phyloP scores from a whole-genome alignment of 495 filamentous ascomycete genomes.

The Extremus antarcticus region DNA sequence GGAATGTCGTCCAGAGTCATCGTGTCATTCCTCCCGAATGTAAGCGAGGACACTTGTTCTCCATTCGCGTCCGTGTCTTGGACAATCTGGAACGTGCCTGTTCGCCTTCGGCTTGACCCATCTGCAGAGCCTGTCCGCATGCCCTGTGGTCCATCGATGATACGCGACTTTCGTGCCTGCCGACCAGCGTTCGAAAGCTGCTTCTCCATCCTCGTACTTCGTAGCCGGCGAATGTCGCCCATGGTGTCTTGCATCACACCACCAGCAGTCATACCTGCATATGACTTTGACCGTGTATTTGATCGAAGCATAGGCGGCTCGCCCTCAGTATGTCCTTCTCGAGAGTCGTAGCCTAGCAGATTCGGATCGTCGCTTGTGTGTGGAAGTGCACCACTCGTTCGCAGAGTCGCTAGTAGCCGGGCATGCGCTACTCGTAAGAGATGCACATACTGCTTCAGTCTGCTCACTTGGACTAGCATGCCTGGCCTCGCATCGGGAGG shows the following conservation, averaged over 20 bases:
- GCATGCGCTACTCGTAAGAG: conserved; percentile 85
- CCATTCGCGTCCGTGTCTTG: conserved; percentile 71
- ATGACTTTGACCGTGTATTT: conserved; percentile 63
- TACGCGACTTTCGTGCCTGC: conserved; percentile 79
- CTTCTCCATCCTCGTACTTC: conserved; percentile 88
- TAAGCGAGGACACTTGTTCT: conserved; percentile 61
- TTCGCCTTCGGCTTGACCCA: conserved; percentile 43
- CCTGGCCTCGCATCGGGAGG: conserved; percentile 36
- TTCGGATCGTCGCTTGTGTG: conserved; percentile 66
- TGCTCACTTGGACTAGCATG: conserved; percentile 56
- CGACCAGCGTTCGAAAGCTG: conserved; percentile 84
- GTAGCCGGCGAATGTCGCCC: conserved; percentile 80
- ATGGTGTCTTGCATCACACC: conserved; percentile 58
- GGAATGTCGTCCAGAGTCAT: conserved; percentile 94
- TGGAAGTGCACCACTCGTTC: conserved; percentile 67
- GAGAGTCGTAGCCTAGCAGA: conserved; percentile 53
- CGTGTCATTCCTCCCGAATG: conserved; percentile 82
- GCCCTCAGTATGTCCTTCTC: conserved; percentile 44
- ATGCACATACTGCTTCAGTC: conserved; percentile 89
- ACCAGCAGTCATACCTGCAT: conserved; percentile 42
- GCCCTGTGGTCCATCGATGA: conserved; percentile 84
- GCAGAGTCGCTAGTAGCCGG: conserved; percentile 74
- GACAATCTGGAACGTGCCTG: conserved; percentile 62
- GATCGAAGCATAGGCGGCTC: conserved; percentile 44
- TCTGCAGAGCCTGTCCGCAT: conserved; percentile 72